Percentiles rank a stretch among this genome's conserved stretches.
phyloP scores from a whole-genome alignment of 306 rosid genomes.

The Phaseolus lunatus region DNA sequence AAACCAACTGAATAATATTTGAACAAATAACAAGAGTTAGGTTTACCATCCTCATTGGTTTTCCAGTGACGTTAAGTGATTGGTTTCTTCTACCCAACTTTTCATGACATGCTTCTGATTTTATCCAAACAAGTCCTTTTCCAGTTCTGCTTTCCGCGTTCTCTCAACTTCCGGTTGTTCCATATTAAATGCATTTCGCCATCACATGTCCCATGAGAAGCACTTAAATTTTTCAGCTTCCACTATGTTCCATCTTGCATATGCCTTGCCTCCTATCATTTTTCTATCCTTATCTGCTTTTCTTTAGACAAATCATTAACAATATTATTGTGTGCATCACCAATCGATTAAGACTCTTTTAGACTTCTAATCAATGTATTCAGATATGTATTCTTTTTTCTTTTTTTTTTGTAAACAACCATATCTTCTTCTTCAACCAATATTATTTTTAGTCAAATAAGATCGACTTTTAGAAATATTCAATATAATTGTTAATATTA shows the following conservation, averaged over 20 bases:
- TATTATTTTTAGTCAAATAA: no score
- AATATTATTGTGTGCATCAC: background rate
- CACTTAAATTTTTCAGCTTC: conserved; percentile 37
- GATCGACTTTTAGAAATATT: no score
- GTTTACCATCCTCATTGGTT: conserved; percentile 30
- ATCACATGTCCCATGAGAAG: conserved; percentile 40
- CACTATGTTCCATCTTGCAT: background rate
- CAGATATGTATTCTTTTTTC: no score
- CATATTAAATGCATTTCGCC: conserved; percentile 24
- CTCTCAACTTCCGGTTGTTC: conserved; percentile 17
- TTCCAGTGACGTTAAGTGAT: background rate
- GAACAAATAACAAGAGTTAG: conserved; percentile 23
- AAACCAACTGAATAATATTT: conserved; percentile 26
- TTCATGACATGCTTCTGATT: background rate
- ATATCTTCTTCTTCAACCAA: no score
- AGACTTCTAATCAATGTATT: no score
- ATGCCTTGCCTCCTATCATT: background rate
- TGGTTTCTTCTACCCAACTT: conserved; percentile 6
- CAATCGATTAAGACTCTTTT: background rate
- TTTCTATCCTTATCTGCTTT: conserved; percentile 7
- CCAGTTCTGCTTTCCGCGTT: conserved; percentile 23
- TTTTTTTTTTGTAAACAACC: no score
- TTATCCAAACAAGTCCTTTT: conserved; percentile 40
- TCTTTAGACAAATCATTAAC: background rate
- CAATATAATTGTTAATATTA: no score